Evolutionary conservation across 2,329 filamentous ascomycete species (phyloP).

Genomic region (Botrytis squamosa): DNA sequence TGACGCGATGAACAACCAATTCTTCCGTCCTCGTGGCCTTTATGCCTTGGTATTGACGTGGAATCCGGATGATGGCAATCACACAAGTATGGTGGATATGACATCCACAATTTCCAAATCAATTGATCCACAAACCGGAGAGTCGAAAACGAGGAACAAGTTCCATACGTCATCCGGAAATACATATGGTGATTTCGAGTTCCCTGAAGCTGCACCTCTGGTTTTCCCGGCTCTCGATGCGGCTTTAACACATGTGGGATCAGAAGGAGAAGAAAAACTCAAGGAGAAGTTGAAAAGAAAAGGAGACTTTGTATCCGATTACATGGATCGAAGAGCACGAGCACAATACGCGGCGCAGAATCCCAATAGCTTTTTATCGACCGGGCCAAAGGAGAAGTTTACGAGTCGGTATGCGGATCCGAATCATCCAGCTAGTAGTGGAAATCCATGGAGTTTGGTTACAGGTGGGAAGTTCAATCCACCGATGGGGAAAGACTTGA

Average conservation of each 20-base stretch:
- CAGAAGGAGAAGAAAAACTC: constrained; percentile 32
- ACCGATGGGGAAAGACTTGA: neutral
- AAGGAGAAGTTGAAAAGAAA: constrained; percentile 38
- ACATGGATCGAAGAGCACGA: constrained; percentile 39
- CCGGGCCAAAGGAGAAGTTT: constrained; percentile 41
- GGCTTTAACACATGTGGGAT: neutral
- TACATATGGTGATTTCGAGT: constrained; percentile 41
- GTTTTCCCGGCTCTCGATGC: constrained; percentile 42
- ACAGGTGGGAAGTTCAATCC: constrained; percentile 43
- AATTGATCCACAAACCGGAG: constrained; percentile 30
- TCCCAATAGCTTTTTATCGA: constrained; percentile 43
- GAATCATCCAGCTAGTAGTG: constrained; percentile 50
- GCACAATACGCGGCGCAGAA: constrained; percentile 42
- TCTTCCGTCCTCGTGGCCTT: constrained; percentile 57
- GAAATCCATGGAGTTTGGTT: constrained; percentile 46
- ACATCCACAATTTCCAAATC: constrained; percentile 38
- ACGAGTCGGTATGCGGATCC: constrained; percentile 51
- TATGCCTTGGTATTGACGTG: constrained; percentile 55
- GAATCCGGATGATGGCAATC: constrained; percentile 42
- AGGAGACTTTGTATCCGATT: constrained; percentile 40
- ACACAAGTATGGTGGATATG: constrained; percentile 36
- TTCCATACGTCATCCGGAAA: constrained; percentile 37
- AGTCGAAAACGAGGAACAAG: constrained; percentile 15
- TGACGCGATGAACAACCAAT: constrained; percentile 53
- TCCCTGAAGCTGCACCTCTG: constrained; percentile 43